Evolutionary conservation across 768 basidiomycete species (phyloP).

Genomic region (Amanita subjunquillea): DNA sequence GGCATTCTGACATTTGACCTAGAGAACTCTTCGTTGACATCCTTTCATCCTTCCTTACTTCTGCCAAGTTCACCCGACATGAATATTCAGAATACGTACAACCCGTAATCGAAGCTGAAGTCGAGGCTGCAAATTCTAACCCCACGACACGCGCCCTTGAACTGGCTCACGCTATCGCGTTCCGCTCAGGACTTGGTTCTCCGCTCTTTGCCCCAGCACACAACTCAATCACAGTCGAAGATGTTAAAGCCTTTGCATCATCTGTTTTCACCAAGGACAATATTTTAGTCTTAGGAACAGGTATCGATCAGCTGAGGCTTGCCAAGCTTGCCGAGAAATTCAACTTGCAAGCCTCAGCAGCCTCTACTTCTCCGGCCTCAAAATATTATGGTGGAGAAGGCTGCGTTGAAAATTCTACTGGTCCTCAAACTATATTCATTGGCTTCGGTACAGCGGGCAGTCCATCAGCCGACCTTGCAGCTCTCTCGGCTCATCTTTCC

Average conservation of each 20-base stretch:
- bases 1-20: background rate
- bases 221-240: slow-evolving; percentile 47
- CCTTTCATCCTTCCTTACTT: slow-evolving; percentile 74
- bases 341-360: slow-evolving; percentile 28
- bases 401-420: slow-evolving; percentile 50
- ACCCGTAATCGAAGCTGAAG: slow-evolving; percentile 63
- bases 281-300: slow-evolving; percentile 80
- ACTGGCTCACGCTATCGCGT: slow-evolving; percentile 80
- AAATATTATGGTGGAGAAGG: slow-evolving; percentile 79
- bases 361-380: slow-evolving; percentile 24
- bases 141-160: slow-evolving; percentile 72
- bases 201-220: slow-evolving; percentile 80
- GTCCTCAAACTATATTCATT: slow-evolving; percentile 74
- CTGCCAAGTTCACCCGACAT: slow-evolving; percentile 72
- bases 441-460: slow-evolving; percentile 72
- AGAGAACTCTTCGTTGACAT: slow-evolving; percentile 61
- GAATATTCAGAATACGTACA: slow-evolving; percentile 70
- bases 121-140: slow-evolving; percentile 44
- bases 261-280: slow-evolving; percentile 69
- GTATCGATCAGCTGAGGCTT: slow-evolving; percentile 67
- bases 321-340: slow-evolving; percentile 64
- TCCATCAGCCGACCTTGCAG: slow-evolving; percentile 61
- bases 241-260: slow-evolving; percentile 67
- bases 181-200: slow-evolving; percentile 89
- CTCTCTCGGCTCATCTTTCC: slow-evolving; percentile 73